Conservation (phyloP, 2,329 filamentous ascomycete genomes). For the Verticillium dahliae region DNA sequence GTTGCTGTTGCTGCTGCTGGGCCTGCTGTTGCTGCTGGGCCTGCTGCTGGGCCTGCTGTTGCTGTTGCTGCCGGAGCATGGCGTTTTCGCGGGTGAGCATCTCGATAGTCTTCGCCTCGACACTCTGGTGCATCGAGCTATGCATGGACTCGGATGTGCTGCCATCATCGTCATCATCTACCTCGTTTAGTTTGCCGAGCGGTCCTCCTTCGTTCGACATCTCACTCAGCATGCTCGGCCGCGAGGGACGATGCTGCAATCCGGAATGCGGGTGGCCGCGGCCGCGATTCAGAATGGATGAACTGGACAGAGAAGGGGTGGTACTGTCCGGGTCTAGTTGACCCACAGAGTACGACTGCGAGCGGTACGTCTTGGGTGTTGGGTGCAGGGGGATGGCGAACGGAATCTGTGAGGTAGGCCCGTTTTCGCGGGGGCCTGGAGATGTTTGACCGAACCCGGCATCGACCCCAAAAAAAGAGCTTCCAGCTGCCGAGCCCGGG, state of each 20-base stretch:
- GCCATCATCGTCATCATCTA: slow-evolving; percentile 59
- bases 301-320: slow-evolving; percentile 33
- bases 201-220: slow-evolving; percentile 58
- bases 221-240: slow-evolving; percentile 69
- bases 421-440: slow-evolving; percentile 44
- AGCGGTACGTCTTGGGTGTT: slow-evolving; percentile 87
- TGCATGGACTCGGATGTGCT: slow-evolving; percentile 49
- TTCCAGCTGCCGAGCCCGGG: slow-evolving; percentile 28
- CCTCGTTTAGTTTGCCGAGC: slow-evolving; percentile 64
- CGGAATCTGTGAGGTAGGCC: slow-evolving; percentile 61
- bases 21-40: neutral
- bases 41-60: neutral
- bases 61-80: slow-evolving; percentile 48
- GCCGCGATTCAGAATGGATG: slow-evolving; percentile 44
- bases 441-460: slow-evolving; percentile 39
- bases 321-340: slow-evolving; percentile 68
- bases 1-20: slow-evolving; percentile 16
- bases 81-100: slow-evolving; percentile 57
- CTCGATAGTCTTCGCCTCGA: slow-evolving; percentile 58
- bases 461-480: slow-evolving; percentile 44
- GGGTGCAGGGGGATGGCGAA: slow-evolving; percentile 86
- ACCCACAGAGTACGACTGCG: slow-evolving; percentile 93
- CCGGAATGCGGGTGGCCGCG: slow-evolving; percentile 51
- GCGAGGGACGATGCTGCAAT: slow-evolving; percentile 75
- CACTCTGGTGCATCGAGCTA: slow-evolving; percentile 45